Base-by-base conservation (phyloP, 805 yeast genomes). In the Pichia thaimueangensis region DNA sequence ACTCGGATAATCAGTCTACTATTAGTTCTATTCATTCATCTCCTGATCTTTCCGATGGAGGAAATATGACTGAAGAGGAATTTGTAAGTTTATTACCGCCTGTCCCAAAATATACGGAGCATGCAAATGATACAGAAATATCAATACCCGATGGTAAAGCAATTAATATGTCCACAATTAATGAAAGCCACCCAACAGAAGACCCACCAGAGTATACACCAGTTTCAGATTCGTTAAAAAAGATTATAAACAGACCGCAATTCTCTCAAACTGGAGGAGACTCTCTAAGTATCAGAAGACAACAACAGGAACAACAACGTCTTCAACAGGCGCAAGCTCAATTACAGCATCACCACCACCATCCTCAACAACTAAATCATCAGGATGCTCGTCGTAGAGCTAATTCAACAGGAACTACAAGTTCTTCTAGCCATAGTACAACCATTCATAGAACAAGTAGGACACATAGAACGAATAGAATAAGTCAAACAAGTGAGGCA, bases 201-300 rank as follows among this genome's bases (percentile, higher is more conserved):
- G 62, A 60, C 5, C 70, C 70, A 3, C 71, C 71, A 2, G 59
- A 57, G 6, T 67, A 67, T 43, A 52, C 65, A 1, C 65, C 59
- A 35, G 48, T 60, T 20, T 58, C 62, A 9, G 52, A 63, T 2
- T 55, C 51, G 1, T 39, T 47, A 8, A 54, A 53, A 1, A 46
- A 41, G 2, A 25, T 48, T 16, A 48, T 54, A 2, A 33, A 45
- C 29, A 43, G 58, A 15, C 59, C 60, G 4, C 59, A 53, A n/a
- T 57, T 54, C 31, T 45, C 59, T n/a, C 54, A 50, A 22, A 55
- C 60, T 6, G 61, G 61, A 5, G 61, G 61, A n/a, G 51, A 49
- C 36, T 10, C 22, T 16, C 6, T 27, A 10, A 36, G 39, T n/a
- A 15, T 6, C n/a, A 24, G 20, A 5, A 37, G 39, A 24, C 16